Base-by-base conservation (phyloP, 192 early-diverging fungal genomes). In the Entomortierella lignicola region DNA sequence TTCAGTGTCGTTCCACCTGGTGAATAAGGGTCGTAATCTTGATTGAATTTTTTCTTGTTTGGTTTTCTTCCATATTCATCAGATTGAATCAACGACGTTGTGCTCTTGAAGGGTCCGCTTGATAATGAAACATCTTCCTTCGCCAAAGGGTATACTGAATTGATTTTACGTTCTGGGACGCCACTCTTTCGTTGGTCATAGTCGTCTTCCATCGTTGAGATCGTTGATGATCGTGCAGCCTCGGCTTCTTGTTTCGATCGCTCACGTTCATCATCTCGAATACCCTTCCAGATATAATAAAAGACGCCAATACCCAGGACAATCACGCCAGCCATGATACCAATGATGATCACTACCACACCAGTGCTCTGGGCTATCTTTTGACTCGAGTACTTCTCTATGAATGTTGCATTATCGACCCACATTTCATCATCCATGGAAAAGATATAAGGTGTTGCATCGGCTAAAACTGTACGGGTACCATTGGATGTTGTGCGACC, bases 21-120 rank as follows among this genome's bases (percentile, higher is more conserved):
- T n/a, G 75, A 69, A 23, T 59, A 29, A 1, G 75, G 63, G 17
- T 79, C 75, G 1, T n/a, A 23, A 20, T 27, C 41, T 10, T 7
- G 17, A 26, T 29, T 29, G 5, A 47, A 23, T 8, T 48, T 31
- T 61, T 60, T 72, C 2, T 59, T 61, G 29, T 41, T 55, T 8
- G 41, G 55, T n/a, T 65, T 70, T 17, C 32, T 47, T 8, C 11
- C 13, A 1, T 8, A 21, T 8, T 70, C 56, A 7, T 70, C 75
- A 3, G 65, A 11, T 30, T 79, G 75, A 20, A 79, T 52, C 41
- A 79, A 21, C 8, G 75, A 70, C 5, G 75, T 41, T 11, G 75
- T 79, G 41, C 67, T 70, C 32, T 66, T 79, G 57, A 79, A 79
- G 20, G 75, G 75, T 7, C 75, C 75, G n/a, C 17, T 43, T 8